Base-by-base conservation (phyloP, 345 rosid genomes). In the Linum tenue region DNA sequence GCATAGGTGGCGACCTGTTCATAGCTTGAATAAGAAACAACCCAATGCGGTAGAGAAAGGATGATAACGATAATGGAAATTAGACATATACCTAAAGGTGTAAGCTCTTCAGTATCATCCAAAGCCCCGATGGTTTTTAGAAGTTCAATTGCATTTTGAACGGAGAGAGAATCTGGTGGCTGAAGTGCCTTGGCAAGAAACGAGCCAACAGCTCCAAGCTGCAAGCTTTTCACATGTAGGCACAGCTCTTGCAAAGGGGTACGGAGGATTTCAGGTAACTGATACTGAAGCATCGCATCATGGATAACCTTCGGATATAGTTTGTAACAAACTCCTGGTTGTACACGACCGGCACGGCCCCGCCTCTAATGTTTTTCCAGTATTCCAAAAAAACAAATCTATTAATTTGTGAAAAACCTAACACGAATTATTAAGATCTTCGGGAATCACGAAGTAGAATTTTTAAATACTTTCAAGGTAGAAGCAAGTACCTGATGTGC, bases 291-390 rank as follows among this genome's bases (percentile, higher is more conserved):
- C 89, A 90, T 85, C 55, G 90, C 91, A 39, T 92, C 89, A 67
- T 83, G 80, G 37, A 90, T 79, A 16, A 90, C 65, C 83, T 82
- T 88, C 66, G 98, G 98, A 79, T 92, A 92, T 77, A 92, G 67
- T 77, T 83, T 90, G 73, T 85, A 92, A 67, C 98, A 92, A 73
- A 92, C 90, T 73, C 98, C 98, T 64, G 96, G 87, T 75, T 88
- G 96, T 63, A 92, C 92, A 72, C 96, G 98, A 55, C 98, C 98
- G 69, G 98, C 97, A 77, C 98, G 97, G 55, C 98, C 98, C 64
- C 97, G 82, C 74, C 98, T 84, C 98, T 92, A 64, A 55, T 74
- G 60, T 65, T 59, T 51, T 63, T 56, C 39, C 65, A 70, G 39
- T 64, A 62, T 50, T 72, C 17, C 65, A 73, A 73, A 42, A 53